Evolutionary conservation across 352 stramenopile species (phyloP), one percentile per base, ranked within the genome.

Genomic region (Elongisporangium undulatum): DNA sequence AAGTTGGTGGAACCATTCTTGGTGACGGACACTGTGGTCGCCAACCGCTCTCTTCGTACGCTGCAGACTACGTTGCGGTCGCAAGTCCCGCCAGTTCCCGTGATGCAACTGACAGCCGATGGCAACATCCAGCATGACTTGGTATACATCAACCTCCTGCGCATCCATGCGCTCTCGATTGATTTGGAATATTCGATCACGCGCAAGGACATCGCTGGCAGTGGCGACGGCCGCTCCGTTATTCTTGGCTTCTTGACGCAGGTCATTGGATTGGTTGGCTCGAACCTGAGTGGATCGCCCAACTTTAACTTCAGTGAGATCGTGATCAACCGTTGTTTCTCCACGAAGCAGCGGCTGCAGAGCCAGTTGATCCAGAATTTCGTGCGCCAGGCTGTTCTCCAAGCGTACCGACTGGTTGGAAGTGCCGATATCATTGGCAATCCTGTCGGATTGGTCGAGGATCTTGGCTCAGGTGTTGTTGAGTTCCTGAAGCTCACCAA

Each of bases 401-500:
- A 95, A 49, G 86, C 84, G 21, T 95, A 95, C 52, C 85, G 85
- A 22, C 61, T 95, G 34, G 71, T 95, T 54, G 86, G 82, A 20
- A 94, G 84, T 64, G 85, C 80, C 20, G 86, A 95, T 62, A 93
- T 95, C 34, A 91, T 95, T 24, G 86, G 86, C 20, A 90, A 95
- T 57, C 86, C 86, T 4, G 91, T 95, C 17, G 86, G 86, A n/a
- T 64, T 95, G 22, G 86, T 95, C 1, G 86, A 93, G 62, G 86
- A 95, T 56, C 71, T 95, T 26, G 86, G 86, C 4, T 93, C 82
- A n/a, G 86, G 86, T 49, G 81, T 95, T 12, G 76, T 94, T 4
- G 83, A 93, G 49, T 95, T 95, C 58, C 53, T 95, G 23, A 95
- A 94, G 66, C 92, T 95, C 57, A 95, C 86, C n/a, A 93, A 90